These are phyloP conservation scores for Scalesia atractyloides DNA, from an alignment of 129 eudicot genomes.

Conservation along the genomic window DNA sequence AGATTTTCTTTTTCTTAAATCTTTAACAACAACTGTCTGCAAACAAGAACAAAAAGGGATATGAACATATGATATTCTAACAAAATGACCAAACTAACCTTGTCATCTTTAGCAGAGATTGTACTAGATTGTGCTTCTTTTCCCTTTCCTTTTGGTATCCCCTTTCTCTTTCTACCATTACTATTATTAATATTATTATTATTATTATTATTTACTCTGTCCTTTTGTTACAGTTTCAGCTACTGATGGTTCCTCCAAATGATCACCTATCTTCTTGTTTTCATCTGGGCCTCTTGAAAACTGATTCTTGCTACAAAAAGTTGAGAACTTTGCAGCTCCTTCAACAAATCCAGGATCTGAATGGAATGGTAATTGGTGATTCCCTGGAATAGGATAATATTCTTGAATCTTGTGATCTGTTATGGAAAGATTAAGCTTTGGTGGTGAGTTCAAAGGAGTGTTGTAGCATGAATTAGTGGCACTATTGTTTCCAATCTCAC, in stretches of 20 bases:
- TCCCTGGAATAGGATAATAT: constrained; percentile 7
- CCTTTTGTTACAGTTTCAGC: constrained; percentile 20
- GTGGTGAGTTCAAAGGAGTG: constrained; percentile 85
- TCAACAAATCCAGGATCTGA: constrained; percentile 77
- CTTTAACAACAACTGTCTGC: too few species aligned
- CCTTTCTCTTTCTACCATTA: constrained; percentile 59
- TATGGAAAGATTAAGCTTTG: constrained; percentile 38
- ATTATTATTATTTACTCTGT: too few species aligned
- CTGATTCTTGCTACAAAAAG: constrained; percentile 41
- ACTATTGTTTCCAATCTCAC: constrained; percentile 42
- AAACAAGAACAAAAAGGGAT: constrained; percentile 13
- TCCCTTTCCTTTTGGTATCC: constrained; percentile 32
- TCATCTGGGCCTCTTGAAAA: constrained; percentile 2
- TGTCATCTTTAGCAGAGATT: constrained; percentile 40
- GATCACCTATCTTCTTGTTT: constrained; percentile 30
- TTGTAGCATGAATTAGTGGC: constrained; percentile 64
- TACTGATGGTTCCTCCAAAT: not conserved
- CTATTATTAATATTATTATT: constrained; percentile 18
- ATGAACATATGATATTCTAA: not conserved
- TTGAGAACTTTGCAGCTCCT: constrained; percentile 36
- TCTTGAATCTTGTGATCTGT: not conserved
- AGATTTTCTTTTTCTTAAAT: not conserved
- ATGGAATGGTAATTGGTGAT: constrained; percentile 10
- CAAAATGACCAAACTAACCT: constrained; percentile 59
- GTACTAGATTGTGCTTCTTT: constrained; percentile 45